Evolutionary conservation across 257 asterid species (phyloP).

Genomic region (Nyctanthes arbortristis): DNA sequence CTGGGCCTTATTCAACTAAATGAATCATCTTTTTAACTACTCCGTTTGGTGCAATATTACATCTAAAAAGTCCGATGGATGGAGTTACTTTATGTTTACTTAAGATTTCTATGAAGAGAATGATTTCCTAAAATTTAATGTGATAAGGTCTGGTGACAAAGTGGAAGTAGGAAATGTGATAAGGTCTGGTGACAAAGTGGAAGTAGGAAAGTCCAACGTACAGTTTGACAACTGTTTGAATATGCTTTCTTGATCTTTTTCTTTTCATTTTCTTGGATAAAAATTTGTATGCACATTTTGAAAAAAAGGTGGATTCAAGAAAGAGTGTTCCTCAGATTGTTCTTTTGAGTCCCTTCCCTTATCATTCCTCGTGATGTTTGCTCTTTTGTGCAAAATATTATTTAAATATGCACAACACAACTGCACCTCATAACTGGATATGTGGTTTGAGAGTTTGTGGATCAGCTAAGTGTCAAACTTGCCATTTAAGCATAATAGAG

Average conservation of each 20-base stretch:
- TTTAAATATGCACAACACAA: neutral
- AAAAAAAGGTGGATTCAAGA: neutral
- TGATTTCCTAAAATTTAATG: neutral
- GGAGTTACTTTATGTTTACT: neutral
- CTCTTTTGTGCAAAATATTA: neutral
- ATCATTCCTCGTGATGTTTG: neutral
- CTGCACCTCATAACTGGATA: neutral
- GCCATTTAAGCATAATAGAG: neutral
- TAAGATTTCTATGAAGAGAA: neutral
- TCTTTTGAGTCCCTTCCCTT: neutral
- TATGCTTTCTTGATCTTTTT: neutral
- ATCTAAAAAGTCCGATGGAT: neutral
- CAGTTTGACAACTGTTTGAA: neutral
- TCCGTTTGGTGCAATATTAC: neutral
- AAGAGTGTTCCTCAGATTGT: neutral
- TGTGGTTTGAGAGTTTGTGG: neutral
- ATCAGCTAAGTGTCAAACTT: neutral
- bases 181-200: neutral
- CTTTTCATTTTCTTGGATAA: neutral
- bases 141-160: too few species aligned
- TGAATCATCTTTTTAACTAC: neutral
- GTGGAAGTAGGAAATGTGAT: too few species aligned
- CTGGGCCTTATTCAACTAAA: too few species aligned
- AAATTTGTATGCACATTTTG: neutral
- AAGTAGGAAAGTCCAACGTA: neutral